phyloP scores from a whole-genome alignment of 805 yeast genomes.

The Candida broadrunensis region DNA sequence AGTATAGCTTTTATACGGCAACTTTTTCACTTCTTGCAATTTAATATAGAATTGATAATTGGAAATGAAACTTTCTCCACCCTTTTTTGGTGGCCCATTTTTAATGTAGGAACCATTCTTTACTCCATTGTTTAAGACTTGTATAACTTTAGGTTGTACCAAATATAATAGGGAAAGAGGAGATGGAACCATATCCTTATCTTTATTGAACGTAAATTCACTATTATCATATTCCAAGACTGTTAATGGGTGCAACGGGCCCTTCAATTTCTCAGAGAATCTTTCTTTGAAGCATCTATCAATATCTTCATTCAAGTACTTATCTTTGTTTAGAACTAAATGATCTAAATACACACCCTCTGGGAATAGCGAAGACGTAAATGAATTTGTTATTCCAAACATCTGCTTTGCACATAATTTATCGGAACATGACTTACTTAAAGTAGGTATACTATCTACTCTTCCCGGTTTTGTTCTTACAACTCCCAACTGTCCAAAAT shows the following conservation, averaged over 20 bases:
- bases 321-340: slow-evolving; percentile 44
- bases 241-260: slow-evolving; percentile 11
- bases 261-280: slow-evolving; percentile 8
- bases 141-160: slow-evolving; percentile 17
- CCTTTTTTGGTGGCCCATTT: slow-evolving; percentile 38
- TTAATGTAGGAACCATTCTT: slow-evolving; percentile 55
- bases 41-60: slow-evolving; percentile 18
- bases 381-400: slow-evolving; percentile 49
- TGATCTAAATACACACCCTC: slow-evolving; percentile 41
- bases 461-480: slow-evolving; percentile 95
- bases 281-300: slow-evolving; percentile 41
- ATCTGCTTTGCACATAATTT: slow-evolving; percentile 67
- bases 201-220: slow-evolving; percentile 23
- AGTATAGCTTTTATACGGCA: slow-evolving; percentile 17
- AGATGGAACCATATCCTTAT: slow-evolving; percentile 19
- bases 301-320: slow-evolving; percentile 23
- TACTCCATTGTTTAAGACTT: slow-evolving; percentile 56
- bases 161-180: slow-evolving; percentile 28
- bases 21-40: slow-evolving; percentile 1
- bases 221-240: slow-evolving; percentile 19
- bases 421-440: slow-evolving; percentile 88
- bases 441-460: slow-evolving; percentile 65
- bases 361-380: slow-evolving; percentile 34
- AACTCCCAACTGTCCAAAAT: slow-evolving; percentile 53
- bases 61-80: slow-evolving; percentile 43